Conservation (phyloP, 2,329 filamentous ascomycete genomes). For the Hymenotorrendiella dingleyae region DNA sequence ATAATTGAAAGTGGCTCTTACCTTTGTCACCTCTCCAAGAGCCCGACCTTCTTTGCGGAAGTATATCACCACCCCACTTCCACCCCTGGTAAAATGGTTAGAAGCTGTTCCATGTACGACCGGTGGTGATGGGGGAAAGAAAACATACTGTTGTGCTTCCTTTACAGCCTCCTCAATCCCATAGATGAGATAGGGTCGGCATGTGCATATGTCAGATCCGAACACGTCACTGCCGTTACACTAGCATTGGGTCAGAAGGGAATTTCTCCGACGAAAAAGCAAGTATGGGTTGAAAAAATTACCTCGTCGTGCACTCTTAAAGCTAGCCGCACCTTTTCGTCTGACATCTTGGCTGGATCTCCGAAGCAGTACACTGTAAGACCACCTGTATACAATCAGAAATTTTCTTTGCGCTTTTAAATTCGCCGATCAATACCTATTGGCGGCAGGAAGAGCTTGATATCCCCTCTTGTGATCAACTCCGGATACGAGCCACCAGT, state of each 20-base stretch:
- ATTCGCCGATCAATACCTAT: conserved; percentile 82
- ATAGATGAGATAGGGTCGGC: conserved; percentile 90
- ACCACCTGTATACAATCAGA: conserved; percentile 39
- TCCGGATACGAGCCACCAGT: conserved; percentile 96
- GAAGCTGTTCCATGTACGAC: conserved; percentile 3
- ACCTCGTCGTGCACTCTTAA: conserved; percentile 71
- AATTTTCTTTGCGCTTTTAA: conserved; percentile 51
- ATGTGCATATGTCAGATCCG: conserved; percentile 96
- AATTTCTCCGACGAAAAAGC: not conserved
- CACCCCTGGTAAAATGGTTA: conserved; percentile 43
- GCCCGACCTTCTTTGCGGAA: conserved; percentile 97
- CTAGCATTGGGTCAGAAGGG: conserved; percentile 32
- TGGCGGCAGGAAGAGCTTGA: conserved; percentile 92
- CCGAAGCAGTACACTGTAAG: conserved; percentile 97
- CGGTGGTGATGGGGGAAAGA: not conserved
- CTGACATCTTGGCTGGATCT: conserved; percentile 87
- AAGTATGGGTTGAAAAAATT: conserved; percentile 10
- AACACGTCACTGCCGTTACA: conserved; percentile 98
- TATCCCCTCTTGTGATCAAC: conserved; percentile 87
- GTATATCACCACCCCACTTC: conserved; percentile 93
- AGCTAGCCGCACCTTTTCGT: conserved; percentile 73
- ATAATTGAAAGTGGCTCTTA: conserved; percentile 45
- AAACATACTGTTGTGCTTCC: conserved; percentile 68
- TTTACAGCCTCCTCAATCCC: conserved; percentile 97
- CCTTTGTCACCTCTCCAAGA: conserved; percentile 69